Evolutionary conservation across 805 yeast species (phyloP).

Genomic region (Jamesozyma spencerorum): DNA sequence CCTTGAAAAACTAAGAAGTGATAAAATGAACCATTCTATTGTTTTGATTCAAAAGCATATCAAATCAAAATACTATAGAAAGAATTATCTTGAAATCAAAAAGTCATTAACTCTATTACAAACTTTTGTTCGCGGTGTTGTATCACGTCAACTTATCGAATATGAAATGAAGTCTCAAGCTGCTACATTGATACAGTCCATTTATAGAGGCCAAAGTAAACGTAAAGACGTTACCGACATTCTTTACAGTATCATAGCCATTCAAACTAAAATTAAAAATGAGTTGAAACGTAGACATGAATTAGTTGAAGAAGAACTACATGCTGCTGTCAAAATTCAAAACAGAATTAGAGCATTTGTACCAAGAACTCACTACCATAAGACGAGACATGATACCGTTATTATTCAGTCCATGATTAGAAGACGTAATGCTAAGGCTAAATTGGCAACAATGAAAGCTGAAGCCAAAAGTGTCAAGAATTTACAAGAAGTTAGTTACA

Average conservation of each 20-base stretch:
- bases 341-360: slow-evolving; percentile 57
- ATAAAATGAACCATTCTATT: slow-evolving; percentile 70
- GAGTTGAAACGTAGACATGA: slow-evolving; percentile 44
- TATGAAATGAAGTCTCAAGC: slow-evolving; percentile 50
- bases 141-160: slow-evolving; percentile 46
- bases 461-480: slow-evolving; percentile 91
- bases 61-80: slow-evolving; percentile 55
- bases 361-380: slow-evolving; percentile 46
- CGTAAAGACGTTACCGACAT: slow-evolving; percentile 32
- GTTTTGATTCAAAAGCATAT: slow-evolving; percentile 77
- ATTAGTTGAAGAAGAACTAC: slow-evolving; percentile 40
- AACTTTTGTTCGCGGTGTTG: slow-evolving; percentile 51
- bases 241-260: slow-evolving; percentile 26
- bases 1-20: slow-evolving; percentile 75
- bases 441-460: slow-evolving; percentile 54
- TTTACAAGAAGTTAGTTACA: slow-evolving; percentile 83
- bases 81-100: slow-evolving; percentile 46
- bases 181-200: slow-evolving; percentile 64
- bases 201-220: slow-evolving; percentile 44
- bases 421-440: slow-evolving; percentile 60
- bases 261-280: slow-evolving; percentile 49
- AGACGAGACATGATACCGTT: slow-evolving; percentile 47
- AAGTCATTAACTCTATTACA: slow-evolving; percentile 50
- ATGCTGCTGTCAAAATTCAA: slow-evolving; percentile 68
- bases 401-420: slow-evolving; percentile 71